phyloP scores from a whole-genome alignment of 148 eudicot species.

The Polygonum maritimum region DNA sequence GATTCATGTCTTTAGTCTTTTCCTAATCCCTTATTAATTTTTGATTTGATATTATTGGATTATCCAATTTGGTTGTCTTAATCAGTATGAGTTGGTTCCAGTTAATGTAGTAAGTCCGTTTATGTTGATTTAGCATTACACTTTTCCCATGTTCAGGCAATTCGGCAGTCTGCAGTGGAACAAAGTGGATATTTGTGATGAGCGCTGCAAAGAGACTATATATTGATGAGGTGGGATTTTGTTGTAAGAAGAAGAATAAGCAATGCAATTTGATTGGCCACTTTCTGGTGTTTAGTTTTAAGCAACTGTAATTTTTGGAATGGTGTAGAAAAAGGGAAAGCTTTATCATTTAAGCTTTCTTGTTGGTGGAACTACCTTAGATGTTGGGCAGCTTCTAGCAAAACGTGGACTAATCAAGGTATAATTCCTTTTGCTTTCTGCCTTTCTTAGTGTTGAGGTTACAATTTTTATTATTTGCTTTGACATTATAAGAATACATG shows the following conservation, averaged over 20 bases:
- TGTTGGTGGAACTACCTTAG: slow-evolving; percentile 89
- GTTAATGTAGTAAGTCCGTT: not conserved
- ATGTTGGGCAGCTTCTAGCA: slow-evolving; percentile 76
- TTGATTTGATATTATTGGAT: not conserved
- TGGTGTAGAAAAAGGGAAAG: slow-evolving; percentile 67
- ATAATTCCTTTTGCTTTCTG: not conserved
- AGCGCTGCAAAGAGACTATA: slow-evolving; percentile 77
- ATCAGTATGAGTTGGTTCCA: not conserved
- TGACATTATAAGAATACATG: not conserved
- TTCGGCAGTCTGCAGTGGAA: slow-evolving; percentile 8
- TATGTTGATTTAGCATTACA: not conserved
- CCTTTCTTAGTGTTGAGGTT: not conserved
- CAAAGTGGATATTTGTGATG: slow-evolving; percentile 91
- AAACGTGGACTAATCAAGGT: slow-evolving; percentile 77
- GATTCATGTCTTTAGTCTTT: slow-evolving; percentile 26
- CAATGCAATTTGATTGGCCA: not conserved
- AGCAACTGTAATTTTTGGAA: no score
- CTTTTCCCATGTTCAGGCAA: not conserved
- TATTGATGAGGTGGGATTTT: slow-evolving; percentile 56
- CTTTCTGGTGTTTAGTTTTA: not conserved
- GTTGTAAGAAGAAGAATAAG: not conserved
- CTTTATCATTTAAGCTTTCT: slow-evolving; percentile 97
- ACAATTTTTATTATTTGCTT: not conserved
- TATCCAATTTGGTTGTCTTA: not conserved
- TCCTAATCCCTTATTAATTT: not conserved